Percentiles rank a stretch among this genome's conserved stretches.
Conservation (phyloP, 1,284 basidiomycete species). For the Apiotrichum laibachii region DNA sequence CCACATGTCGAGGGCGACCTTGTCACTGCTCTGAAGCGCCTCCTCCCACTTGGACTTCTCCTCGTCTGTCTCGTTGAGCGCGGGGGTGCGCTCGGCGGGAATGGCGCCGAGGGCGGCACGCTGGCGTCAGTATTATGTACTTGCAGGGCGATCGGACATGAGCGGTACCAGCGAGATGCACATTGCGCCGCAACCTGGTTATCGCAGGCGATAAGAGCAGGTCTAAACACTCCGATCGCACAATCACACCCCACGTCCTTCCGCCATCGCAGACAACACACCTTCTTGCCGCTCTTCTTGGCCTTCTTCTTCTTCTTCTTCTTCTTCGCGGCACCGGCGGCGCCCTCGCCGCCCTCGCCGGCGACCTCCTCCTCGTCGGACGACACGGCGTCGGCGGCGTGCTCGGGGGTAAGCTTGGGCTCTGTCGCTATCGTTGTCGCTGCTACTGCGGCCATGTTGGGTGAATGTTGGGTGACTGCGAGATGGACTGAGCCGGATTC, state of each 20-base stretch:
- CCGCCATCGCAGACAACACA: background rate
- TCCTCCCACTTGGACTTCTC: slow-evolving; percentile 26
- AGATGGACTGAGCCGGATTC: too few relatives aligned
- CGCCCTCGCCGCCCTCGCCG: background rate
- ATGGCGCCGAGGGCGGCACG: slow-evolving; percentile 17
- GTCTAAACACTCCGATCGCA: too few relatives aligned
- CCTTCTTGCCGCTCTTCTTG: slow-evolving; percentile 13
- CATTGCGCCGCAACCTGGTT: too few relatives aligned
- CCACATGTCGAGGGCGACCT: slow-evolving; percentile 22
- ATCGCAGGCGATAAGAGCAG: too few relatives aligned
- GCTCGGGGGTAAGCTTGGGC: too few relatives aligned
- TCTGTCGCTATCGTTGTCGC: background rate
- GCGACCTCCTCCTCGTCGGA: slow-evolving; percentile 2
- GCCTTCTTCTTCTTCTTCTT: slow-evolving; percentile 26
- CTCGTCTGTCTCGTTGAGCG: slow-evolving; percentile 17
- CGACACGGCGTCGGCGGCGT: background rate
- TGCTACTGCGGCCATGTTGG: background rate
- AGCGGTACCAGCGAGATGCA: too few relatives aligned
- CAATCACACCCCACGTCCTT: background rate
- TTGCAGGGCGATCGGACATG: too few relatives aligned
- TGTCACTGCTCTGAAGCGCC: slow-evolving; percentile 23
- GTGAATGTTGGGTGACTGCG: background rate
- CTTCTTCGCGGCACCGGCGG: slow-evolving; percentile 8
- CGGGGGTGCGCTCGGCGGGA: slow-evolving; percentile 17
- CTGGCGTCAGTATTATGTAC: background rate